Evolutionary conservation across 2,329 filamentous ascomycete species (phyloP).

Genomic region (Arthrobotrys iridis): DNA sequence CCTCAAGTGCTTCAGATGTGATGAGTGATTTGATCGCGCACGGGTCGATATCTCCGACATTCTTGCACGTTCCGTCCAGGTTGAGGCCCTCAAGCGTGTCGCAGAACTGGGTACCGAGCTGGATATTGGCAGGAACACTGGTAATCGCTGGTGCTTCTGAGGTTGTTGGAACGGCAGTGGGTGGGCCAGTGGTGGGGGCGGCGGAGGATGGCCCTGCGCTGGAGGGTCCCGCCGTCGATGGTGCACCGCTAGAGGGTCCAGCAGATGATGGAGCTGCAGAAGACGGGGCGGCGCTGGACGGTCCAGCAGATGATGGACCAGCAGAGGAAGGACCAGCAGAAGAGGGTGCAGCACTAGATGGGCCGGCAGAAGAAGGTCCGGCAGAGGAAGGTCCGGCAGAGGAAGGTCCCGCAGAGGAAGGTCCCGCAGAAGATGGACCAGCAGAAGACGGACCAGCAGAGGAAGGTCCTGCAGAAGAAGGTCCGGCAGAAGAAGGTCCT

Average conservation of each 20-base stretch:
- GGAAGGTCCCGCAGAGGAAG: constrained; percentile 1
- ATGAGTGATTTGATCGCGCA: constrained; percentile 22
- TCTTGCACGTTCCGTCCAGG: constrained; percentile 14
- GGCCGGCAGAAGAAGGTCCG: neutral
- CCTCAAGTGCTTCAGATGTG: constrained; percentile 5
- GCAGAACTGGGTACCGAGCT: constrained; percentile 27
- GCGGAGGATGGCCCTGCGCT: neutral
- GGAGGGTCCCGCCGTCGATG: neutral
- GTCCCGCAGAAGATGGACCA: neutral
- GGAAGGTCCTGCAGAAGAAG: neutral
- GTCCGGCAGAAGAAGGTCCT: neutral
- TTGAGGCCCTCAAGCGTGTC: constrained; percentile 26
- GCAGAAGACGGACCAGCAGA: neutral
- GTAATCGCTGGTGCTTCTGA: neutral
- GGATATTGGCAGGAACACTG: neutral
- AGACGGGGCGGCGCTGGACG: neutral
- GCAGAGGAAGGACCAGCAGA: neutral
- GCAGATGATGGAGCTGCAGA: neutral
- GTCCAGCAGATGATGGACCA: neutral
- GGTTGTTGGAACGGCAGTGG: neutral
- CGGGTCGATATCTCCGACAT: constrained; percentile 30
- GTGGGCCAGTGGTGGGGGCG: neutral
- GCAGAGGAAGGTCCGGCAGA: neutral
- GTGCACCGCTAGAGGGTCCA: neutral
- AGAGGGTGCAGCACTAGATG: neutral